Percentiles rank a stretch among this genome's conserved stretches.
phyloP scores from a whole-genome alignment of 169 alveolate genomes.

The Cryptosporidium sp. region DNA sequence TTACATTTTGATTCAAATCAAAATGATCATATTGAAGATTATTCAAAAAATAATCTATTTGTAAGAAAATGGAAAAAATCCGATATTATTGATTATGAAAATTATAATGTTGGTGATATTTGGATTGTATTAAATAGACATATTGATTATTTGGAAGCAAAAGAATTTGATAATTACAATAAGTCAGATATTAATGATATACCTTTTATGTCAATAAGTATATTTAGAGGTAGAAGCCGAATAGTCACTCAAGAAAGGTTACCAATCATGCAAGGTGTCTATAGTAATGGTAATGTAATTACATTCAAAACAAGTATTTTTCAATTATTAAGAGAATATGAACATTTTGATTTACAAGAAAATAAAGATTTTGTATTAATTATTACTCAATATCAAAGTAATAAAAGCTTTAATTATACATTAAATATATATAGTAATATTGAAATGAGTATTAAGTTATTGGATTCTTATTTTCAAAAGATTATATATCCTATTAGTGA shows the following conservation, averaged over 20 bases:
- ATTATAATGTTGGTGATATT: conserved; percentile 34
- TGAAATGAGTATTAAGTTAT: conserved; percentile 16
- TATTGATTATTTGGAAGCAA: conserved; percentile 4
- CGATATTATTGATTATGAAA: neutral
- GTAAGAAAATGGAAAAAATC: conserved; percentile 1
- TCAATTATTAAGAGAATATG: conserved; percentile 26
- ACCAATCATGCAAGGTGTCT: conserved; percentile 60
- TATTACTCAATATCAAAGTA: conserved; percentile 59
- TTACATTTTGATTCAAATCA: neutral
- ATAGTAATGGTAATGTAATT: conserved; percentile 56
- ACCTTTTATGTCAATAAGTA: conserved; percentile 57
- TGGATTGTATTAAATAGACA: conserved; percentile 69
- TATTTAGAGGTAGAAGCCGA: conserved; percentile 42
- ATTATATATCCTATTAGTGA: neutral
- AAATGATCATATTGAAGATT: neutral
- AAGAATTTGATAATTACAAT: neutral
- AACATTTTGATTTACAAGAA: conserved; percentile 3
- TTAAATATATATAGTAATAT: conserved; percentile 40
- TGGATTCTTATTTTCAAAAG: conserved; percentile 1
- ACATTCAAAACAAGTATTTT: conserved; percentile 24
- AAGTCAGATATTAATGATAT: neutral
- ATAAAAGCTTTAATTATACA: conserved; percentile 32
- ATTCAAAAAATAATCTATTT: neutral
- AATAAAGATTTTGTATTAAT: conserved; percentile 29
- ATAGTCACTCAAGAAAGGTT: conserved; percentile 37